Percentiles rank a stretch among this genome's conserved stretches.
Evolutionary conservation across 139 green algal species (phyloP).

Genomic region (Picocystis salinarum): DNA sequence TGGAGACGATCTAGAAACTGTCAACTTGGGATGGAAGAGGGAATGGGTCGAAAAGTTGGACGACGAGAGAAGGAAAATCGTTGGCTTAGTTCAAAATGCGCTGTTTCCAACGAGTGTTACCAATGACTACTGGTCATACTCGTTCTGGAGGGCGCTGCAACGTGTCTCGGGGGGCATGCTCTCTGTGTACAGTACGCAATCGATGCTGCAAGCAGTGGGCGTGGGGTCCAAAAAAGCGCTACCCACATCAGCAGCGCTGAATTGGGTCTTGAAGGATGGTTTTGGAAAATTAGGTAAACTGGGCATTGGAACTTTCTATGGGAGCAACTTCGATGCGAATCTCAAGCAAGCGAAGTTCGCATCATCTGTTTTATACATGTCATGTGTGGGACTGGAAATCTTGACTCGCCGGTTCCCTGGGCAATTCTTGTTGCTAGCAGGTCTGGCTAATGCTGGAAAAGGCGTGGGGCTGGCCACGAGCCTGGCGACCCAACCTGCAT

Average conservation of each 20-base stretch:
- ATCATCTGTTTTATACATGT: conserved; percentile 56
- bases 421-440: conserved; percentile 64
- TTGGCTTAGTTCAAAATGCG: too few species aligned
- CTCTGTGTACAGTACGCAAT: conserved; percentile 30
- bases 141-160: conserved; percentile 9
- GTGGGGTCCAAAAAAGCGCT: conserved; percentile 58
- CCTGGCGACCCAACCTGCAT: conserved; percentile 39
- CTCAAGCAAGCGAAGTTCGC: conserved; percentile 65
- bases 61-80: too few species aligned
- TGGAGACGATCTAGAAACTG: too few species aligned
- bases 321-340: conserved; percentile 62
- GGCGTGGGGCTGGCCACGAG: conserved; percentile 64
- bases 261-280: conserved; percentile 75
- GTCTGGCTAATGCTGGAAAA: conserved; percentile 74
- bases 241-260: conserved; percentile 47
- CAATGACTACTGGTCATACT: conserved; percentile 13
- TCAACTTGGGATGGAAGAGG: too few species aligned
- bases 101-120: conserved; percentile 16
- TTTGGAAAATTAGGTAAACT: conserved; percentile 60
- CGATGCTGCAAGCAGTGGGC: conserved; percentile 73
- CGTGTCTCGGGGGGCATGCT: neutral
- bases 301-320: conserved; percentile 51
- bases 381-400: conserved; percentile 52
- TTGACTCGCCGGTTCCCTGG: conserved; percentile 61
- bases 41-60: too few species aligned